Evolutionary conservation across 805 yeast species (phyloP).

Genomic region (Saturnispora ahearnii): DNA sequence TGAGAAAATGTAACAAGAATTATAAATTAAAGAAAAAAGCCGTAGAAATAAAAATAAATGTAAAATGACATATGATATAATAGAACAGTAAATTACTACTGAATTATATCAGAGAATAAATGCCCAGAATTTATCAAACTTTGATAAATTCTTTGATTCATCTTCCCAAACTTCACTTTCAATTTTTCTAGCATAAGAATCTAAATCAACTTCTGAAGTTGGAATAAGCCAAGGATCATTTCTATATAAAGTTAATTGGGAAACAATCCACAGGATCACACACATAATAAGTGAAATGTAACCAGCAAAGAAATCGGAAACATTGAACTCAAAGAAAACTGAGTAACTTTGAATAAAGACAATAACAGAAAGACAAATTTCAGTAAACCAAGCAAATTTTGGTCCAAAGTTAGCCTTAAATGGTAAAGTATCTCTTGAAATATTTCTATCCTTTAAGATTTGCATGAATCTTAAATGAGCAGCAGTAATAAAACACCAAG

Average conservation of each 20-base stretch:
- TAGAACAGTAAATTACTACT: background rate
- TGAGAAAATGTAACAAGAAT: too few relatives aligned
- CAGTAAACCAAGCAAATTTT: slow-evolving; percentile 52
- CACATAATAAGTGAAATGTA: slow-evolving; percentile 62
- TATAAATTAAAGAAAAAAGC: too few relatives aligned
- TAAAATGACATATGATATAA: too few relatives aligned
- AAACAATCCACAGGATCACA: slow-evolving; percentile 41
- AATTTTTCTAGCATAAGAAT: slow-evolving; percentile 10
- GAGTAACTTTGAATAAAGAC: slow-evolving; percentile 63
- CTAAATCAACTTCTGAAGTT: slow-evolving; percentile 46
- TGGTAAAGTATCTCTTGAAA: slow-evolving; percentile 60
- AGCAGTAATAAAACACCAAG: slow-evolving; percentile 59
- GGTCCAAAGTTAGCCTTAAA: slow-evolving; percentile 67
- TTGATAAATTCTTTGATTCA: slow-evolving; percentile 15
- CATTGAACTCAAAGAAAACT: slow-evolving; percentile 48
- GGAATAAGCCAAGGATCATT: slow-evolving; percentile 38
- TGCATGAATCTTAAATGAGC: slow-evolving; percentile 65
- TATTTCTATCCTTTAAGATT: slow-evolving; percentile 52
- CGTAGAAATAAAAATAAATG: too few relatives aligned
- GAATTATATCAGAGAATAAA: background rate
- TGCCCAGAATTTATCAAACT: slow-evolving; percentile 10
- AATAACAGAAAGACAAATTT: slow-evolving; percentile 42
- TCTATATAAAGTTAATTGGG: slow-evolving; percentile 41
- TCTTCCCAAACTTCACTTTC: slow-evolving; percentile 48
- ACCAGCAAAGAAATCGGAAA: slow-evolving; percentile 53